A percentile compares a stretch with the other conserved stretches of the same genome.
Evolutionary conservation across 1,284 basidiomycete species (phyloP).

Genomic region (Bjerkandera adusta): DNA sequence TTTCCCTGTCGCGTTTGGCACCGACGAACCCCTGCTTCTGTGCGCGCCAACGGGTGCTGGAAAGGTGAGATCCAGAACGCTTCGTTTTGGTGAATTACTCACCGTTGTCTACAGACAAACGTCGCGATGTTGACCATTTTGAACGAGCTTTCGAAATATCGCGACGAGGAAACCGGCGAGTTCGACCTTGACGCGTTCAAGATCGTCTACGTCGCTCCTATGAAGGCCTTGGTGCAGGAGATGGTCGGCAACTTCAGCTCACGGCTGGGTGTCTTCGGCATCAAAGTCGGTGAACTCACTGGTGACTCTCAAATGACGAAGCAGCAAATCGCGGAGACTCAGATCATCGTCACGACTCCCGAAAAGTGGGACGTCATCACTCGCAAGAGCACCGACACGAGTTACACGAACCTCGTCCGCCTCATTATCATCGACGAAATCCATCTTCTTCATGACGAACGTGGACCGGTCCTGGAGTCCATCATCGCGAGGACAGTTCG

Average conservation of each 20-base stretch:
- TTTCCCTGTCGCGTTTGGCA: slow-evolving; percentile 91
- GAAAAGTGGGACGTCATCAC: slow-evolving; percentile 99
- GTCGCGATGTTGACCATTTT: slow-evolving; percentile 95
- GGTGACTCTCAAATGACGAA: slow-evolving; percentile 99
- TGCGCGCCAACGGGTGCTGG: slow-evolving; percentile 99
- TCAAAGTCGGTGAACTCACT: slow-evolving; percentile 94
- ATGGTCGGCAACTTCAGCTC: slow-evolving; percentile 92
- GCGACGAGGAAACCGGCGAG: slow-evolving; percentile 79
- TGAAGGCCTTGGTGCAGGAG: slow-evolving; percentile 98
- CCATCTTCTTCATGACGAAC: slow-evolving; percentile 96
- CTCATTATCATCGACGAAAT: slow-evolving; percentile 99
- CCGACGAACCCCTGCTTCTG: slow-evolving; percentile 92
- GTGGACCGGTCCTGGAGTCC: slow-evolving; percentile 95
- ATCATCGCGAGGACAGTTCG: slow-evolving; percentile 92
- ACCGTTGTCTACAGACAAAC: slow-evolving; percentile 70
- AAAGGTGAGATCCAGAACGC: slow-evolving; percentile 73
- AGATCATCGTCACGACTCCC: slow-evolving; percentile 98
- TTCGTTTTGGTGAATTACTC: slow-evolving; percentile 10
- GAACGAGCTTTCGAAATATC: slow-evolving; percentile 83
- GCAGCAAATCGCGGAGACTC: slow-evolving; percentile 95
- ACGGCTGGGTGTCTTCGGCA: slow-evolving; percentile 80
- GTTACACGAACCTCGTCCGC: slow-evolving; percentile 95
- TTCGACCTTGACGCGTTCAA: slow-evolving; percentile 94
- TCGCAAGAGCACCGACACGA: slow-evolving; percentile 95
- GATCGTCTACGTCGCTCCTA: slow-evolving; percentile 97